Conservation (phyloP, 257 asterid species). For the Fraxinus quadrangulata region DNA sequence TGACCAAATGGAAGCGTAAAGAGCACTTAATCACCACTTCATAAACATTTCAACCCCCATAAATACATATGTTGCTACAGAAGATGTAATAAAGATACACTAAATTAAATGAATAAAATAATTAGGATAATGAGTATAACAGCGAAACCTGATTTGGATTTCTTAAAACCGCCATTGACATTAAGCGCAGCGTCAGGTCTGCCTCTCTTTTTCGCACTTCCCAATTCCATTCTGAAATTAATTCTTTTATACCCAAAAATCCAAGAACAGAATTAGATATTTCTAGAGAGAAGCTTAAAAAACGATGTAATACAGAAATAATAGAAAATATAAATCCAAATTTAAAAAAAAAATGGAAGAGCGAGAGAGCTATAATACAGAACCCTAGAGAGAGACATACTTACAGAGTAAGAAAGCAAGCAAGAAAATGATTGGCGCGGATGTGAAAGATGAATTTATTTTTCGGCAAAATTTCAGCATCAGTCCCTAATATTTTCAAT, state of each 20-base stretch:
- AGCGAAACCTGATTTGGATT: constrained; percentile 51
- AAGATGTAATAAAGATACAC: neutral
- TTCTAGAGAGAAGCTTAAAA: neutral
- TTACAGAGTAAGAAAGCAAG: neutral
- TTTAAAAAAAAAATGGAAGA: neutral
- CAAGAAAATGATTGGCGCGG: constrained; percentile 8
- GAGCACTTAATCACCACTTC: neutral
- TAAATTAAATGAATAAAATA: neutral
- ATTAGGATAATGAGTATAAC: neutral
- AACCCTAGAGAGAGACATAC: constrained; percentile 42
- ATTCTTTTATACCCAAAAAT: neutral
- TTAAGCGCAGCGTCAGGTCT: constrained; percentile 48
- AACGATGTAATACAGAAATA: neutral
- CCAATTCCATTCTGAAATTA: constrained; percentile 48
- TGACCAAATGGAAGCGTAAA: neutral
- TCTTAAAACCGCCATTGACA: constrained; percentile 64
- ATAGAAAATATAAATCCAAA: too few relatives aligned
- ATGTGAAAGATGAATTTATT: constrained; percentile 20
- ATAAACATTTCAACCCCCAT: neutral
- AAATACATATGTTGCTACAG: neutral
- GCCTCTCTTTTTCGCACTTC: constrained; percentile 56
- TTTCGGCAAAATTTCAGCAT: too few relatives aligned
- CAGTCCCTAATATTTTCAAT: too few relatives aligned
- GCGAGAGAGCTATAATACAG: neutral
- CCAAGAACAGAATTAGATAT: neutral